Evolutionary conservation across 139 green algal species (phyloP), one percentile per base, ranked within the genome.

Genomic region (Chlorella sp.): DNA sequence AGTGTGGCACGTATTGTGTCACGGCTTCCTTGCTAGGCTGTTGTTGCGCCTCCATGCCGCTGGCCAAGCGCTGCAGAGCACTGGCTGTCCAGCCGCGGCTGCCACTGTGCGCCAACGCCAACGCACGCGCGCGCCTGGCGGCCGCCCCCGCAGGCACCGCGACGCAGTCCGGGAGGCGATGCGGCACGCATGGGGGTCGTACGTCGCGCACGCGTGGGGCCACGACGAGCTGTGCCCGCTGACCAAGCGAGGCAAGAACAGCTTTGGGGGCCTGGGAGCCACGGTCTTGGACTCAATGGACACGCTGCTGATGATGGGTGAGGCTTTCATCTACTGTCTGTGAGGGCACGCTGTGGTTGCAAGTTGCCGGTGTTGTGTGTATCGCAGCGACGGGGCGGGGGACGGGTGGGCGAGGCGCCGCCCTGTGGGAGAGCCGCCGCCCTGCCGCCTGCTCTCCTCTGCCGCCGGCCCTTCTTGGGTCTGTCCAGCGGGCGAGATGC

Each of bases 241-340:
- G 29, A 80, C 51, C 19, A 73, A 80, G 67, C 41, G 7, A 9
- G 74, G 74, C 1, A 85, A 85, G 53, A 41, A 79, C 29, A 56
- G 55, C 8, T 91, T 92, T 77, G 86, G 90, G 3, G 86, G 81
- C 33, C 65, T 96, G 25, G 88, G 87, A 14, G 86, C 84, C 48
- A 93, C 89, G 11, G 83, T 90, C 11, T 55, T 90, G 3, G 87
- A 91, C 73, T 66, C 75, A 33, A 73, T 96, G 73, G 90, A 93
- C 71, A 96, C 91, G 21, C 77, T 95, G 62, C 87, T 76, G 67
- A 77, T 96, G 42, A 91, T 96, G 88, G 87, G 73, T 79, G 73
- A 45, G 73, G 8, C 9, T 5, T 5, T n/a, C n/a, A n/a, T n/a
- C n/a, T n/a, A n/a, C n/a, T n/a, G n/a, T n/a, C n/a, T n/a, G n/a